Evolutionary conservation across 2,329 filamentous ascomycete species (phyloP), one percentile per base, ranked within the genome.

Genomic region (Pseudopyrenochaeta lycopersici): DNA sequence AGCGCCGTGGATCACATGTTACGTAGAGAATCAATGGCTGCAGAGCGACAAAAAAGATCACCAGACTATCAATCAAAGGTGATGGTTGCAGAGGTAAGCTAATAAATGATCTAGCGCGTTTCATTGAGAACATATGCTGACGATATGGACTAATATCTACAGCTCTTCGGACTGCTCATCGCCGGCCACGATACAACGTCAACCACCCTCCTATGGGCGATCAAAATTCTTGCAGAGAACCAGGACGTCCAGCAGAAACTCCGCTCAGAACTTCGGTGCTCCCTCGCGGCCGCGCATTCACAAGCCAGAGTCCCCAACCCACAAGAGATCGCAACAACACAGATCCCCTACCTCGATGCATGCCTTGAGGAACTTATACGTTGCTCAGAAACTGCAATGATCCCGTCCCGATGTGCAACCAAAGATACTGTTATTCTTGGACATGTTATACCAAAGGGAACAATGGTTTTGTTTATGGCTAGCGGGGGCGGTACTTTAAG

Each of bases 181-280:
- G 75, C 77, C 42, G 81, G 79, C n/a, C 76, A 81, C 52, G 79
- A 82, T 42, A 81, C 80, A 0, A 80, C 77, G 0, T 70, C 75
- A 10, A 78, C 75, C 7, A 77, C 77, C 0, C 58, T 81, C 0
- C 55, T 58, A 30, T 81, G 79, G 78, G 71, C 58, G 1, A 36
- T 80, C 9, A 81, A 81, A 45, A 64, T 66, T 48, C 68, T 81
- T 4, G 64, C 73, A n/a, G 63, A 62, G 27, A 58, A 77, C 38
- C 75, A 63, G 12, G 50, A 54, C 14, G 64, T 67, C 1, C 79
- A 81, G 46, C 44, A 44, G n/a, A 73, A 66, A 21, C 65, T 81
- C 0, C 75, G 78, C 1, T 33, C 39, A 2, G 54, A 56, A 1
- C 57, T 81, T 1, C 67, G 58, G 6, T 45, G 49, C 6, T 62